Conservation (phyloP, 768 basidiomycete genomes). For the Psilocybe azurescens region DNA sequence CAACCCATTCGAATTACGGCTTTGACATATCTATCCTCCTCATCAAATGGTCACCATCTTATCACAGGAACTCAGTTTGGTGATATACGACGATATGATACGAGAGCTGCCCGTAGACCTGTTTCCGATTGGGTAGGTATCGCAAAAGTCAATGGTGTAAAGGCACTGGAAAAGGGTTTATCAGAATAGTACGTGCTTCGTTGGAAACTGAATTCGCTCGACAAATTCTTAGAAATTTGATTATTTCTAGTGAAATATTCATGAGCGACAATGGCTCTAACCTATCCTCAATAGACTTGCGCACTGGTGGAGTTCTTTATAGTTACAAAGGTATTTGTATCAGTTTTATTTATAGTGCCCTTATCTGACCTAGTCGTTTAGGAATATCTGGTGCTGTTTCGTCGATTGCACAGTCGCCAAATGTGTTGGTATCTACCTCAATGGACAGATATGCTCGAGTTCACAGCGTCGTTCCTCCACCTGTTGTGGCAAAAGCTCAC, state of each 20-base stretch:
- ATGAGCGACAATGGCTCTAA: slow-evolving; percentile 69
- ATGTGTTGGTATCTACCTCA: slow-evolving; percentile 62
- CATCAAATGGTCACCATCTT: slow-evolving; percentile 50
- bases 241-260: slow-evolving; percentile 63
- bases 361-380: slow-evolving; percentile 27
- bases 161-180: slow-evolving; percentile 58
- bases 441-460: slow-evolving; percentile 75
- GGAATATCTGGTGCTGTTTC: slow-evolving; percentile 75
- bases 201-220: neutral
- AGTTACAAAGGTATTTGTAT: slow-evolving; percentile 65
- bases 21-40: slow-evolving; percentile 59
- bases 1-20: slow-evolving; percentile 80
- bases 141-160: slow-evolving; percentile 66
- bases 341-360: neutral
- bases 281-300: slow-evolving; percentile 69
- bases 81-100: slow-evolving; percentile 79
- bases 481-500: slow-evolving; percentile 48
- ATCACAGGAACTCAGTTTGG: slow-evolving; percentile 78
- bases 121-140: slow-evolving; percentile 69
- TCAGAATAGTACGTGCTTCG: slow-evolving; percentile 63
- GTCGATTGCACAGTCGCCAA: slow-evolving; percentile 62
- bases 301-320: slow-evolving; percentile 68
- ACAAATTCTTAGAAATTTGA: slow-evolving; percentile 4
- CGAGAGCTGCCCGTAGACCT: slow-evolving; percentile 69
- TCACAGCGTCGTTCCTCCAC: slow-evolving; percentile 64